Evolutionary conservation across 495 filamentous ascomycete genomes (phyloP), one percentile per base, ranked within the genome.

Genomic region (Monascus purpureus): DNA sequence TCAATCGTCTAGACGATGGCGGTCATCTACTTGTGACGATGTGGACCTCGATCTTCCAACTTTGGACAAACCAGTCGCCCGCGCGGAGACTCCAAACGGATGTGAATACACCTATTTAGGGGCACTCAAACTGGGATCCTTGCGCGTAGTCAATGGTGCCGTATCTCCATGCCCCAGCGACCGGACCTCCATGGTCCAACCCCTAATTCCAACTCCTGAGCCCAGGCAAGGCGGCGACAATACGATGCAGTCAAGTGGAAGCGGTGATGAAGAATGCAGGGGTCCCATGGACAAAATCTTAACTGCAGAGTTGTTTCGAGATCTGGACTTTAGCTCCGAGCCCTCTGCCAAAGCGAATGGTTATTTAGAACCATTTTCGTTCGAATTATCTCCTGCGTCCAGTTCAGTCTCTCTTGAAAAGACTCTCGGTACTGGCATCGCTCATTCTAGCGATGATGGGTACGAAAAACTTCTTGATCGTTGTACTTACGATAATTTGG

Each of bases 61-160:
- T 13, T 23, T 32, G 6, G 13, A 29, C 6, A 13, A 39, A 9
- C 39, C 39, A 13, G 6, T 18, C 13, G 24, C 32, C 6, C 52
- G 57, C 11, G 52, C 61, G 6, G 35, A 48, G 14, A 67, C 62
- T 26, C 66, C 66, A 11, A 46, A 37, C 14, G 59, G 58, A 28
- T 43, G 62, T 17, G 55, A 53, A 14, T 66, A 65, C 36, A 59
- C 60, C n/a, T 61, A 70, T 36, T 37, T 70, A 12, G 64, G 64
- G 19, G 59, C 60, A 2, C 46, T 70, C 15, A 61, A 61, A 25
- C 32, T 67, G 13, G 66, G 66, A 12, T 67, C 64, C 9, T 35
- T 70, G 29, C 56, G 63, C 9, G 58, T 70, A 2, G 65, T 67
- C 1, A 70, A 70, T 35, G 57, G 56, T 6, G 58, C 57, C 28